phyloP scores from a whole-genome alignment of 495 filamentous ascomycete genomes.

The Bacidia gigantensis region DNA sequence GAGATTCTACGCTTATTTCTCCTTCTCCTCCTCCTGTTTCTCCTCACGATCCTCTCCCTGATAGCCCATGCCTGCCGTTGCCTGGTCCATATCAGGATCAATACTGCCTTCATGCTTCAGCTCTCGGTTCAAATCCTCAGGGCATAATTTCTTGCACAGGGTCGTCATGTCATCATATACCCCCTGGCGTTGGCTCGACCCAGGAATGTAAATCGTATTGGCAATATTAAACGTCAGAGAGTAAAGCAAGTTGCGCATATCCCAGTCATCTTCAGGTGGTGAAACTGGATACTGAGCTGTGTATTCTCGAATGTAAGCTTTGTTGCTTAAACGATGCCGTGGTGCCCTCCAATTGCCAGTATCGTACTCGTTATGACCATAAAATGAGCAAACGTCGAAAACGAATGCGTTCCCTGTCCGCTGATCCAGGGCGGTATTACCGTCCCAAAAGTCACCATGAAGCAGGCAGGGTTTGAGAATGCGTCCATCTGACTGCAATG shows the following conservation, averaged over 20 bases:
- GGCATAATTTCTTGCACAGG: slow-evolving; percentile 5
- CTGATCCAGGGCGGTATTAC: slow-evolving; percentile 28
- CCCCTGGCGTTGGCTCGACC: slow-evolving; percentile 11
- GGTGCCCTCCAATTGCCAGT: slow-evolving; percentile 17
- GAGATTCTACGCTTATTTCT: not conserved
- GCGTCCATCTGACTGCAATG: slow-evolving; percentile 28
- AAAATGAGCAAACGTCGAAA: slow-evolving; percentile 36
- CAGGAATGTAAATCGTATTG: slow-evolving; percentile 20
- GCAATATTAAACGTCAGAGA: slow-evolving; percentile 21
- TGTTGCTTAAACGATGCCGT: slow-evolving; percentile 18
- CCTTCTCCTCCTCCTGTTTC: slow-evolving; percentile 2
- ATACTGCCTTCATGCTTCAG: not conserved
- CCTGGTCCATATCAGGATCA: not conserved
- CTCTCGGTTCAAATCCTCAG: slow-evolving; percentile 2
- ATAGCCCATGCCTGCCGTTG: not conserved
- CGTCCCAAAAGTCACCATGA: slow-evolving; percentile 36
- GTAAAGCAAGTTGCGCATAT: slow-evolving; percentile 19
- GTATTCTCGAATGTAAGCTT: slow-evolving; percentile 18
- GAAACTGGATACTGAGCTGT: slow-evolving; percentile 17
- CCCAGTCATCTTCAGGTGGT: slow-evolving; percentile 19
- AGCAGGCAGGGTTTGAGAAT: slow-evolving; percentile 29
- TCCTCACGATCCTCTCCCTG: not conserved
- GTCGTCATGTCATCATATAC: slow-evolving; percentile 9
- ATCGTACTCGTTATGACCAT: slow-evolving; percentile 34
- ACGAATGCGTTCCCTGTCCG: slow-evolving; percentile 24